Conservation (phyloP, 345 rosid genomes). For the Populus pruinosa region DNA sequence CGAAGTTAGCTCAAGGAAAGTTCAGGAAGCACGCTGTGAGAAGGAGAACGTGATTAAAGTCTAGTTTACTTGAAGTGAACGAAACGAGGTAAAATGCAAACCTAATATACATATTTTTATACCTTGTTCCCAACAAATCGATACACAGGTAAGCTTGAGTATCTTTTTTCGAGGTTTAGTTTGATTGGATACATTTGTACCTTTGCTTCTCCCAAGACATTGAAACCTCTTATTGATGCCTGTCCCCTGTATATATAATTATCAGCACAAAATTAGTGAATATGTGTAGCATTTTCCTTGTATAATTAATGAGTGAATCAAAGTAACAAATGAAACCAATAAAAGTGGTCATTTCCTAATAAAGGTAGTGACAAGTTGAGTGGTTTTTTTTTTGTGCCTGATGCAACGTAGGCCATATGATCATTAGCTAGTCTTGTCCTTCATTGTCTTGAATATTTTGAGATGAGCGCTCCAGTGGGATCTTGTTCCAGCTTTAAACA, state of each 20-base stretch:
- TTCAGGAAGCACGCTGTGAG: not conserved
- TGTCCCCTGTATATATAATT: not conserved
- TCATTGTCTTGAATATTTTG: not conserved
- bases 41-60: not conserved
- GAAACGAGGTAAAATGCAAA: not conserved
- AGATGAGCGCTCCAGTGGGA: not conserved
- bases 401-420: slow-evolving; percentile 23
- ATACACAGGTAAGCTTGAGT: not conserved
- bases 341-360: not conserved
- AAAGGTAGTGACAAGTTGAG: slow-evolving; percentile 5
- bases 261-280: not conserved
- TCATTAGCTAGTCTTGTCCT: not conserved
- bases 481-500: not conserved
- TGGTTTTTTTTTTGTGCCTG: slow-evolving; percentile 1
- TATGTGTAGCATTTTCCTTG: too few species aligned
- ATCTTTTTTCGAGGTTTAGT: not conserved
- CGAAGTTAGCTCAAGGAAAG: not conserved
- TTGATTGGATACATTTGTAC: not conserved
- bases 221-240: not conserved
- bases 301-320: not conserved
- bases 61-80: not conserved
- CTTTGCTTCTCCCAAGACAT: not conserved
- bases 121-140: not conserved
- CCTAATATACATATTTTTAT: not conserved
- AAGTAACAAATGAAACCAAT: not conserved